phyloP scores from a whole-genome alignment of 108 stramenopile species.

The Thalassiosira profunda region DNA sequence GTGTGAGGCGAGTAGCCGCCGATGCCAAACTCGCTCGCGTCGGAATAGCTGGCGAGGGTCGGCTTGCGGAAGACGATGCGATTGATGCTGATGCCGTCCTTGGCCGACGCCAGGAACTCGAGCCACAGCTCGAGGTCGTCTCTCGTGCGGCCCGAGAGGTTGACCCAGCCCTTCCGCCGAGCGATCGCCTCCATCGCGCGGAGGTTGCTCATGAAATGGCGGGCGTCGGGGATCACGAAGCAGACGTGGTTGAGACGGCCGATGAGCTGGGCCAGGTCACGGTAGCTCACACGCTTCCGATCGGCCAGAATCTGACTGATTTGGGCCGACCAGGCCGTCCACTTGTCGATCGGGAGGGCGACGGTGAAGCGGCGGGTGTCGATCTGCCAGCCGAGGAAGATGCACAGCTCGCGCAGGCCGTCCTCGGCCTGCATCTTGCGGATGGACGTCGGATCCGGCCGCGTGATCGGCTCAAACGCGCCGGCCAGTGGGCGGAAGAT shows the following conservation, averaged over 20 bases:
- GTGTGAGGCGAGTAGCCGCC: constrained; percentile 3
- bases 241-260: constrained; percentile 8
- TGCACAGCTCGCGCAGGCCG: background rate
- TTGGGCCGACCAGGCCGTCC: constrained; percentile 3
- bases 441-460: constrained; percentile 3
- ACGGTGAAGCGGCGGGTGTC: constrained; percentile 11
- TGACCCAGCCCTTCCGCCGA: background rate
- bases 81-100: constrained; percentile 11
- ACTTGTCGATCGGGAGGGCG: constrained; percentile 7
- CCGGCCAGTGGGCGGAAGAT: background rate
- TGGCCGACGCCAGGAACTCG: constrained; percentile 6
- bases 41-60: background rate
- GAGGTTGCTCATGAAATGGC: constrained; percentile 20
- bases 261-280: background rate
- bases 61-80: constrained; percentile 8
- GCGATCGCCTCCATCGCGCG: background rate
- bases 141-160: background rate
- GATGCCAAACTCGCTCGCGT: constrained; percentile 7
- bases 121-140: constrained; percentile 9
- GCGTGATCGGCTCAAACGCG: background rate
- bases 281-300: background rate
- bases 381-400: constrained; percentile 14
- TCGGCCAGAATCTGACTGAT: background rate
- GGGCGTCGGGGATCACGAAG: constrained; percentile 2
- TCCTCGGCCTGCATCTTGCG: constrained; percentile 11